A percentile compares a stretch with the other conserved stretches of the same genome.
These are phyloP conservation scores for Psilocybe cyanescens DNA, from an alignment of 768 basidiomycete genomes.

Conservation along the genomic window DNA sequence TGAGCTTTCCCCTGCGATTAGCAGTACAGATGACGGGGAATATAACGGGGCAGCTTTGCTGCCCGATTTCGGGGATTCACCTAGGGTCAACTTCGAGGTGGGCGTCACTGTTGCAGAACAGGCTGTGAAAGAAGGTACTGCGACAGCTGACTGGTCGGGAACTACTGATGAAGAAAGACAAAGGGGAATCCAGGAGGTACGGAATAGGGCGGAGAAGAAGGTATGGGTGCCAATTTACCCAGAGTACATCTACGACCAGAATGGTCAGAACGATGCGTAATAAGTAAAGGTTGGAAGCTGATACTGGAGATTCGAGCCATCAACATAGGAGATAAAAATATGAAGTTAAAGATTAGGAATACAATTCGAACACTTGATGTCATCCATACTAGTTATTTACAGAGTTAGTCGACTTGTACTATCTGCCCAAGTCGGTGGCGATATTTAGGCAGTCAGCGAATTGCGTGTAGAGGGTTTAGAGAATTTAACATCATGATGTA, in stretches of 20 bases:
- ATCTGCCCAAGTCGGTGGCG: no score
- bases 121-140: conserved; percentile 73
- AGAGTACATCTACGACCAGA: conserved; percentile 64
- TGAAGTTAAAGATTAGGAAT: no score
- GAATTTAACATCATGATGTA: no score
- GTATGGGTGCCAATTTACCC: conserved; percentile 72
- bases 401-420: no score
- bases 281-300: no score
- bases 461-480: no score
- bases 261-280: conserved; percentile 35
- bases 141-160: conserved; percentile 55
- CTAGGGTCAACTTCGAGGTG: conserved; percentile 77
- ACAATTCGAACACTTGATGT: no score
- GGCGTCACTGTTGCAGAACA: conserved; percentile 81
- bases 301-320: no score
- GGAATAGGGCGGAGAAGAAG: conserved; percentile 49
- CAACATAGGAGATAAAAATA: no score
- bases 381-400: no score
- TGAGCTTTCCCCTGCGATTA: conserved; percentile 65
- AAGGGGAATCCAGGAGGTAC: conserved; percentile 50
- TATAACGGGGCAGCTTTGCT: conserved; percentile 75
- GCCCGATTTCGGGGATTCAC: conserved; percentile 78
- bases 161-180: conserved; percentile 9
- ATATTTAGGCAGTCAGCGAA: no score
- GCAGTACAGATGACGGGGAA: conserved; percentile 14